Evolutionary conservation across 225 moss, liverwort and hornwort genomes (phyloP).

Genomic region (Ulota crispa): DNA sequence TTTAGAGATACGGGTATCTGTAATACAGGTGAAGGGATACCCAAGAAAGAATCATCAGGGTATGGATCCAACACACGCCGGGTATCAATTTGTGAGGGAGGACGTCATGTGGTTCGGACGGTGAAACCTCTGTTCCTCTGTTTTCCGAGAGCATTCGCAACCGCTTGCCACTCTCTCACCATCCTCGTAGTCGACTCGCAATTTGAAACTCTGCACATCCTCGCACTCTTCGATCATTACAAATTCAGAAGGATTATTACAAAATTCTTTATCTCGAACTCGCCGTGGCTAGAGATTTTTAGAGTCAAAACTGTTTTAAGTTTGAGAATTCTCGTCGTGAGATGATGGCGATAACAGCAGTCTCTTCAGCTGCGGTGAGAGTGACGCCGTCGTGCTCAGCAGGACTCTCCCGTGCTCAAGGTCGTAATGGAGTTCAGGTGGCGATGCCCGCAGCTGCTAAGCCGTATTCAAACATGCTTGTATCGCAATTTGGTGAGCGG

Average conservation of each 20-base stretch:
- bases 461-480: slow-evolving; percentile 11
- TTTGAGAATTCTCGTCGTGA: neutral
- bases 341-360: slow-evolving; percentile 22
- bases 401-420: neutral
- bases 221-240: neutral
- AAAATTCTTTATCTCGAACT: neutral
- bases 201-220: neutral
- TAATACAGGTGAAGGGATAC: too few relatives aligned
- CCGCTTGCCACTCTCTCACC: neutral
- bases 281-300: too few relatives aligned
- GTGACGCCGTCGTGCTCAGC: slow-evolving; percentile 23
- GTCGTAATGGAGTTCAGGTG: neutral
- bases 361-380: slow-evolving; percentile 9
- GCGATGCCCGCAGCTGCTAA: slow-evolving; percentile 17
- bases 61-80: neutral
- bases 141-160: neutral
- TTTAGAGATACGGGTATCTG: too few relatives aligned
- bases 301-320: neutral
- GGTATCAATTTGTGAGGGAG: neutral
- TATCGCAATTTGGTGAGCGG: slow-evolving; percentile 5
- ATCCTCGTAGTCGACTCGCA: neutral
- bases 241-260: neutral
- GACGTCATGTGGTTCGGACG: neutral
- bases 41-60: too few relatives aligned
- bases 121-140: too few relatives aligned